A percentile compares a stretch with the other conserved stretches of the same genome.
phyloP scores from a whole-genome alignment of 352 stramenopile species.

The Phytophthora uliginosa region DNA sequence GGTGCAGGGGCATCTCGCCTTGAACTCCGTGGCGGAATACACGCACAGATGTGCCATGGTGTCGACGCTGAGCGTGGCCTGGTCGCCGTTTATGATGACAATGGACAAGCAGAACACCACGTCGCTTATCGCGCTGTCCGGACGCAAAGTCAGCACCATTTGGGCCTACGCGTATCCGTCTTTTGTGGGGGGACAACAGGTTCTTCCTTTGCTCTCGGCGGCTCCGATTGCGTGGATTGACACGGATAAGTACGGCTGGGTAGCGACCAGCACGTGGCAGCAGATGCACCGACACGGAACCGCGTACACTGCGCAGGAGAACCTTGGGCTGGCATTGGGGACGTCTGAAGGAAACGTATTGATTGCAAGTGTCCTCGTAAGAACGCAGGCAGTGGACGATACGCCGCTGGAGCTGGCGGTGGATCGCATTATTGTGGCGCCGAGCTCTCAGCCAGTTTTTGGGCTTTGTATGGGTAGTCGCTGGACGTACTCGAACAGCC shows the following conservation, averaged over 20 bases:
- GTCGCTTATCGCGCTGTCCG: conserved; percentile 77
- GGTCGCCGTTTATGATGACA: conserved; percentile 72
- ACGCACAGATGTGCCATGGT: conserved; percentile 66
- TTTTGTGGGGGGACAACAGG: conserved; percentile 38
- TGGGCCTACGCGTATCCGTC: conserved; percentile 72
- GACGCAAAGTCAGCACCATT: conserved; percentile 70
- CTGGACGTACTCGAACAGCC: conserved; percentile 65
- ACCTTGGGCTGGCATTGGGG: conserved; percentile 60
- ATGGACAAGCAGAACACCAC: conserved; percentile 51
- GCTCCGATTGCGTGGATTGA: conserved; percentile 67
- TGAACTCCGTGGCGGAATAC: conserved; percentile 69
- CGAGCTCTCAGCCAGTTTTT: conserved; percentile 75
- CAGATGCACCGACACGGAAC: conserved; percentile 54
- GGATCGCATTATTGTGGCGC: conserved; percentile 60
- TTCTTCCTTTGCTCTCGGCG: conserved; percentile 41
- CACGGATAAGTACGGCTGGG: conserved; percentile 81
- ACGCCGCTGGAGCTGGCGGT: conserved; percentile 33
- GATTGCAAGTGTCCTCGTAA: conserved; percentile 52
- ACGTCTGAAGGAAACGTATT: conserved; percentile 75
- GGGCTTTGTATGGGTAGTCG: conserved; percentile 58
- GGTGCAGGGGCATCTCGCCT: conserved; percentile 1
- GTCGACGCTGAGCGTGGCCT: conserved; percentile 72
- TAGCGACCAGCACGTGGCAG: conserved; percentile 75
- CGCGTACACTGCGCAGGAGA: conserved; percentile 14
- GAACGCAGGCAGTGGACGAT: conserved; percentile 17